Percentiles rank a stretch among this genome's conserved stretches.
These are phyloP conservation scores for Dothiorella sarmentorum DNA, from an alignment of 2,329 filamentous ascomycete species.

Conservation along the genomic window DNA sequence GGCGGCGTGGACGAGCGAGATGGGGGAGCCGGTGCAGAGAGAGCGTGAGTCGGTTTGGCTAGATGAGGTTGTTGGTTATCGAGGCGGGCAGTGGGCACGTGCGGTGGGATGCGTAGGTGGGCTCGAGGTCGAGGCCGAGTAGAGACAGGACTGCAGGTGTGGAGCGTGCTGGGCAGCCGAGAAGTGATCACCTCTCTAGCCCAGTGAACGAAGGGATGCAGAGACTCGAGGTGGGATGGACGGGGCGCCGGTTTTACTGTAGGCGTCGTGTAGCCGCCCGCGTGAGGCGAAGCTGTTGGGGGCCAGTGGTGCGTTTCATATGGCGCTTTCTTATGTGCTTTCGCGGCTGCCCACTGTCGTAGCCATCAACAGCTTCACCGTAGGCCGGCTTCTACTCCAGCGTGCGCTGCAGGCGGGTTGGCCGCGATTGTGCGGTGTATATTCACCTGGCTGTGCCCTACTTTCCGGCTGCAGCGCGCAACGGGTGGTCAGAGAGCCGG, in stretches of 20 bases:
- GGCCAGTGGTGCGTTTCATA: neutral
- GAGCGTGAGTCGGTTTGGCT: neutral
- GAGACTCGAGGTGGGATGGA: neutral
- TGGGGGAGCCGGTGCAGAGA: neutral
- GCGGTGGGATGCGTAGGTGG: neutral
- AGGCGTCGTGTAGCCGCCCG: constrained; percentile 12
- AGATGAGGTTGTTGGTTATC: constrained; percentile 9
- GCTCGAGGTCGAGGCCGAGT: neutral
- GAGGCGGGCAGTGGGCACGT: constrained; percentile 3
- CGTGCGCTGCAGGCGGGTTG: neutral
- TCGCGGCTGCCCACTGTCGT: too few species aligned
- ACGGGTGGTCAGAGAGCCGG: neutral
- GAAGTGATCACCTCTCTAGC: neutral
- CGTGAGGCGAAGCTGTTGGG: constrained; percentile 6
- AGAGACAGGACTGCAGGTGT: neutral
- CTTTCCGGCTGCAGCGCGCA: constrained; percentile 1
- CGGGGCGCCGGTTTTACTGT: constrained; percentile 1
- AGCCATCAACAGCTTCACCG: neutral
- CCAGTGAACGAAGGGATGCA: constrained; percentile 11
- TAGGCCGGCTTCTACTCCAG: neutral
- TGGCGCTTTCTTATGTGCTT: constrained; percentile 13
- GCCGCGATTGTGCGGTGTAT: neutral
- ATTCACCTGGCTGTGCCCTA: neutral
- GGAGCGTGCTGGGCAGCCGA: constrained; percentile 15
- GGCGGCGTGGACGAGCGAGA: neutral